Evolutionary conservation across 176 grass and related monocot genomes (phyloP).

Genomic region (Elymus sibiricus): DNA sequence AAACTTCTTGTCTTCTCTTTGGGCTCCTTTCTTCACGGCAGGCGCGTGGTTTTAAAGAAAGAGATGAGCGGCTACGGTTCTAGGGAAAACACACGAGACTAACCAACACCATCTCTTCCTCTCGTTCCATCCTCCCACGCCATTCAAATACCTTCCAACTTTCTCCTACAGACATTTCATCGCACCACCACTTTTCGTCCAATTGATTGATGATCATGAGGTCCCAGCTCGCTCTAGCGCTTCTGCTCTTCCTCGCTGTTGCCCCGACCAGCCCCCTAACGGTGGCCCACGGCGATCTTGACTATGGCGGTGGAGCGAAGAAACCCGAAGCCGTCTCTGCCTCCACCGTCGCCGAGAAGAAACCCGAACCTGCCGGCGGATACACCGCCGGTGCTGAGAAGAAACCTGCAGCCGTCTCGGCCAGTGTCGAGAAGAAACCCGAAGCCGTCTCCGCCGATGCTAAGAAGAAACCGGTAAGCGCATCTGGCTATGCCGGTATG

Average conservation of each 20-base stretch:
- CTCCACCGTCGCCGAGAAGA: too few species aligned
- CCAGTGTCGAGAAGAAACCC: too few species aligned
- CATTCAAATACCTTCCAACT: conserved; percentile 4
- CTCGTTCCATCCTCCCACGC: not conserved
- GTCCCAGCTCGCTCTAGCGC: not conserved
- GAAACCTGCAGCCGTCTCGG: too few species aligned
- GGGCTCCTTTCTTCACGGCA: too few species aligned
- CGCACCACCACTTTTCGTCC: not conserved
- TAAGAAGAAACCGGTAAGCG: too few species aligned
- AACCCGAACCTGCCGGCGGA: not conserved
- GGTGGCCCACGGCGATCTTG: not conserved
- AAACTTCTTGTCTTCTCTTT: too few species aligned
- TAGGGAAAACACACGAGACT: not conserved
- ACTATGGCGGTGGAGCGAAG: not conserved
- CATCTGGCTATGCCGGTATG: too few species aligned
- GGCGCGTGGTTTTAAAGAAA: too few species aligned
- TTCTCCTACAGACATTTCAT: not conserved
- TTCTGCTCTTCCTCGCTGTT: conserved; percentile 13
- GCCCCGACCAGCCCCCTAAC: not conserved
- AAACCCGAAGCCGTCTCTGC: not conserved
- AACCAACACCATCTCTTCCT: too few species aligned
- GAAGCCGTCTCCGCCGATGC: too few species aligned
- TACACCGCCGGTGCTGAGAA: not conserved
- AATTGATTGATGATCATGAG: not conserved
- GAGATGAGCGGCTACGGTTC: too few species aligned